Evolutionary conservation across 148 eudicot species (phyloP).

Genomic region (Euryodendron excelsum): DNA sequence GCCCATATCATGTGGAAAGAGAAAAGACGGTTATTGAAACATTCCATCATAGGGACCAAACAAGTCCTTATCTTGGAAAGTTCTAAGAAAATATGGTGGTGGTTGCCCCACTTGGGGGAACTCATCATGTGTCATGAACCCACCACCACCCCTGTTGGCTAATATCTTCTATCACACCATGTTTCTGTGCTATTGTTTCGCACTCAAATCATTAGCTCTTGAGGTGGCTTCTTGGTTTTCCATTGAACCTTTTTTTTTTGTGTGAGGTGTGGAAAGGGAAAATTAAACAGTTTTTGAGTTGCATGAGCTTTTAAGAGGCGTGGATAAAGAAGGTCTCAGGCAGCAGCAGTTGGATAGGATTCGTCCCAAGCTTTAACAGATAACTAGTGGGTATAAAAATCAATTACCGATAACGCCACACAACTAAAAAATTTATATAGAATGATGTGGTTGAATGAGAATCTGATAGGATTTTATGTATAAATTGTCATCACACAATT

Average conservation of each 20-base stretch:
- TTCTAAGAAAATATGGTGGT: neutral
- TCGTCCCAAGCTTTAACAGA: too few species aligned
- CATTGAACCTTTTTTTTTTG: too few species aligned
- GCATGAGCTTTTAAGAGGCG: conserved; percentile 9
- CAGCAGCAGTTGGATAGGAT: too few species aligned
- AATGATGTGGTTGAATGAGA: too few species aligned
- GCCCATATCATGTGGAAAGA: neutral
- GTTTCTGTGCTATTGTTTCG: neutral
- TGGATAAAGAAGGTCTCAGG: too few species aligned
- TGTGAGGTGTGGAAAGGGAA: neutral
- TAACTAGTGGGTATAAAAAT: too few species aligned
- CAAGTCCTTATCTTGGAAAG: neutral
- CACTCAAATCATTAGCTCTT: neutral
- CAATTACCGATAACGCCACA: too few species aligned
- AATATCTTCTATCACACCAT: neutral
- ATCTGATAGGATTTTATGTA: too few species aligned
- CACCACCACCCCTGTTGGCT: neutral
- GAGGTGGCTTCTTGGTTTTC: neutral
- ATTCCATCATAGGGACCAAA: neutral
- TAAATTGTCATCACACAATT: too few species aligned
- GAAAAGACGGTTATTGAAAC: neutral
- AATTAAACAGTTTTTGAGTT: neutral
- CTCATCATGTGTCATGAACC: neutral
- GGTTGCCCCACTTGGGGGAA: neutral
- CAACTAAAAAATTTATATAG: too few species aligned